phyloP scores from a whole-genome alignment of 768 basidiomycete genomes.

The Suillus lakei region DNA sequence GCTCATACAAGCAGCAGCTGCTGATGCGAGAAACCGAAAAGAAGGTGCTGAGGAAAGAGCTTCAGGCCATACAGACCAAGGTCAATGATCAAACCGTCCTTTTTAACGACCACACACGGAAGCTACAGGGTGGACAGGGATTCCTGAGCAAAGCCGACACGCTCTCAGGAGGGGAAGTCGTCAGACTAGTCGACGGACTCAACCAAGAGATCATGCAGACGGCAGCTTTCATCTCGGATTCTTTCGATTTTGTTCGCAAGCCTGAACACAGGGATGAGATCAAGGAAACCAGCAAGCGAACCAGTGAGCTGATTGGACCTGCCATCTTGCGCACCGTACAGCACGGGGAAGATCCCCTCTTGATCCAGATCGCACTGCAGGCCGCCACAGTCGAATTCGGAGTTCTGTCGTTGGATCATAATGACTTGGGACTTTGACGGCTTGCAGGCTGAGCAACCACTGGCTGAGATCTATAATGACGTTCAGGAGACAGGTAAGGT shows the following conservation, averaged over 20 bases:
- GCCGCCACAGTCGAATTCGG: conserved; percentile 34
- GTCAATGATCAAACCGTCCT: conserved; percentile 34
- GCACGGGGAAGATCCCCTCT: conserved; percentile 41
- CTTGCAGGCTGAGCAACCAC: conserved; percentile 31
- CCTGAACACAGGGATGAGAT: conserved; percentile 26
- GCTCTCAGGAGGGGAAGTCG: conserved; percentile 50
- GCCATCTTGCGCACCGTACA: conserved; percentile 26
- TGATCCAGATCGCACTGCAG: conserved; percentile 44
- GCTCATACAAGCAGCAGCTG: conserved; percentile 25
- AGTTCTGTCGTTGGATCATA: conserved; percentile 38
- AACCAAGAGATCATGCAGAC: conserved; percentile 55
- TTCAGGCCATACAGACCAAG: conserved; percentile 27
- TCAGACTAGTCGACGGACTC: conserved; percentile 41
- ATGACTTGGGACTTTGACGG: conserved; percentile 40
- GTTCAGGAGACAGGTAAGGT: conserved; percentile 49
- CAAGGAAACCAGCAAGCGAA: conserved; percentile 32
- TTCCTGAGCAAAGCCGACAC: conserved; percentile 50
- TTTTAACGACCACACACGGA: conserved; percentile 40
- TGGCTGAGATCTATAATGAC: conserved; percentile 40
- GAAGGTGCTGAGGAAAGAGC: conserved; percentile 31
- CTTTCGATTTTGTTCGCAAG: conserved; percentile 35
- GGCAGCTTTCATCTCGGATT: conserved; percentile 49
- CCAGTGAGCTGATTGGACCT: conserved; percentile 37
- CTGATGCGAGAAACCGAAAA: conserved; percentile 29
- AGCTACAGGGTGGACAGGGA: conserved; percentile 46